Base-by-base conservation (phyloP, 2,329 filamentous ascomycete genomes). In the Penicillium decumbens region DNA sequence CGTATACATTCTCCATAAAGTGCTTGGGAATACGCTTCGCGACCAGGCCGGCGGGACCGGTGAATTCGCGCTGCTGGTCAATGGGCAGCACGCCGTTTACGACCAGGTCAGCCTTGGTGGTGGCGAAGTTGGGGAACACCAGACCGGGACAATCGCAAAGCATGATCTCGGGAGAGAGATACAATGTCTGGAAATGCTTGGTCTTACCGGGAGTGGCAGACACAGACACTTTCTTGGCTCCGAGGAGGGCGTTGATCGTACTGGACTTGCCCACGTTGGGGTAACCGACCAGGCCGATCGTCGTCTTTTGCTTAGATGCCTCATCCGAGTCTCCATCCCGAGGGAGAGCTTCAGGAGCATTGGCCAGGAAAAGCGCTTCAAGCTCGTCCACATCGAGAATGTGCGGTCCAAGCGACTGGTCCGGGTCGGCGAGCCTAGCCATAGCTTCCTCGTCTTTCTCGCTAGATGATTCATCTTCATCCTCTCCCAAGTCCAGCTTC, bases 181-280 rank as follows among this genome's bases (percentile, higher is more conserved):
- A 91, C 51, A 98, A 93, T 1, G 93, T 98, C 72, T 98, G 93
- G 76, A 98, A 98, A 65, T 98, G 93, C 76, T 98, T 98, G 12
- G 93, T 98, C 76, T 98, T 98, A 68, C 93, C 93, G 3, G 93
- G 93, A 1, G 93, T 98, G 12, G 92, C 87, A 13, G 93, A 98
- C 33, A 98, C 95, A 0, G 92, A 97, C 5, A 98, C 93, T 75
- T 97, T 98, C 77, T 97, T 98, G 47, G 93, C 85, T 43, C 95
- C 95, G 50, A 97, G 91, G n/a, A 98, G 81, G 37, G 93, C 92
- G 75, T 98, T 98, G 79, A 98, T 98, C 13, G 93, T 98, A 42
- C 91, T 96, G 1, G 95, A 98, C 75, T 98, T 98, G 74, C 93
- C 93, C 56, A 98, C 93, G 75, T 98, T 98, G 65, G 93, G 93